Evolutionary conservation across 2,329 filamentous ascomycete species (phyloP).

Genomic region (Talaromyces amestolkiae): DNA sequence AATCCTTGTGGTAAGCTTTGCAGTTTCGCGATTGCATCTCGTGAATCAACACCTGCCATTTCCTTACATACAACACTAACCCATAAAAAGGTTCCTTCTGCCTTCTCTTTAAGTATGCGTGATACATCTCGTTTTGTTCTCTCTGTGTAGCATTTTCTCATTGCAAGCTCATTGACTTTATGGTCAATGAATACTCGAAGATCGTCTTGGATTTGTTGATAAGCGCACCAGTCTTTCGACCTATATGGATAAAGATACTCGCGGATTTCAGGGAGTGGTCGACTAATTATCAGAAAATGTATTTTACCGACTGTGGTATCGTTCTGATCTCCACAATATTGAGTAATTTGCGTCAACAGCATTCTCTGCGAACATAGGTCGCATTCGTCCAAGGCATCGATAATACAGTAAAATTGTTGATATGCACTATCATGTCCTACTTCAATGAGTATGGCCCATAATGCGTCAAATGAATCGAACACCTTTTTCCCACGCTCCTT

Average conservation of each 20-base stretch:
- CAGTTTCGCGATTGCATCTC: slow-evolving; percentile 9
- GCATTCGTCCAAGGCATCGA: slow-evolving; percentile 27
- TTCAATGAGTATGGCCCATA: slow-evolving; percentile 15
- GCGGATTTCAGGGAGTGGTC: slow-evolving; percentile 3
- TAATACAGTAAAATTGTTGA: slow-evolving; percentile 22
- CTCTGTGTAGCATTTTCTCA: slow-evolving; percentile 1
- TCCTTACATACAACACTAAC: slow-evolving; percentile 9
- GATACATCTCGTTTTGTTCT: neutral
- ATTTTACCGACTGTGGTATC: too few relatives aligned
- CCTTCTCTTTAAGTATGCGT: slow-evolving; percentile 8
- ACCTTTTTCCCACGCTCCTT: neutral
- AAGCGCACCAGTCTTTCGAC: neutral
- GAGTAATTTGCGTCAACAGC: too few relatives aligned
- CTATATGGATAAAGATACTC: neutral
- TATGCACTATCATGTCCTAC: slow-evolving; percentile 5
- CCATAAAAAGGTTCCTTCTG: slow-evolving; percentile 18
- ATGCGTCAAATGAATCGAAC: slow-evolving; percentile 2
- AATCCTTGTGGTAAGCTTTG: slow-evolving; percentile 9
- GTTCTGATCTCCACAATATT: too few relatives aligned
- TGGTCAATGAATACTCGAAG: slow-evolving; percentile 4
- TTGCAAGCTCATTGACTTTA: slow-evolving; percentile 3
- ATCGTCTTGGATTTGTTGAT: neutral
- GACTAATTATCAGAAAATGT: slow-evolving; percentile 11
- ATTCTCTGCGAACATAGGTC: neutral
- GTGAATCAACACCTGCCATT: neutral